phyloP scores from a whole-genome alignment of 106 monocot species.

The Phalaenopsis aphrodite region DNA sequence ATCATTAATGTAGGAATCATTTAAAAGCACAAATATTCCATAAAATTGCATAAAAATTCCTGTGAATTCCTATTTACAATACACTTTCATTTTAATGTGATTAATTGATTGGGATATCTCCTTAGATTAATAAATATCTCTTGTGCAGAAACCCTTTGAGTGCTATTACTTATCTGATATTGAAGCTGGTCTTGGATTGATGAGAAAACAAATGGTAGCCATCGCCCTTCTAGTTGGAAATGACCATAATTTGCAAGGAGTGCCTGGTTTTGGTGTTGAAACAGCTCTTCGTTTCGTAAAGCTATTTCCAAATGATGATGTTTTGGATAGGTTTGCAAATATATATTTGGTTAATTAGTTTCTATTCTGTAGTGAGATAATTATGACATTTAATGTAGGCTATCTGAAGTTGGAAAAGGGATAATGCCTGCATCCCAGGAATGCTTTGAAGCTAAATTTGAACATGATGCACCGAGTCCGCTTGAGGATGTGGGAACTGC shows the following conservation, averaged over 20 bases:
- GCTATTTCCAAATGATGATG: slow-evolving; percentile 61
- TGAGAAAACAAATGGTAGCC: slow-evolving; percentile 80
- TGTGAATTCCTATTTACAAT: not conserved
- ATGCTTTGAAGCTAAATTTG: slow-evolving; percentile 8
- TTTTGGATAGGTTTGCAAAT: slow-evolving; percentile 57
- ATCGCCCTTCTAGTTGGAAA: slow-evolving; percentile 79
- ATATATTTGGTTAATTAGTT: not conserved
- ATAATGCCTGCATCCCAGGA: slow-evolving; percentile 8
- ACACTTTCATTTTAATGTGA: not conserved
- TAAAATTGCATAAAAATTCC: not conserved
- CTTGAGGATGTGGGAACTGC: slow-evolving; percentile 13
- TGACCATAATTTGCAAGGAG: slow-evolving; percentile 77
- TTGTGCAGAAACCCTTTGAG: slow-evolving; percentile 88
- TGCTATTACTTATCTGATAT: slow-evolving; percentile 87
- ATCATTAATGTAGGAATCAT: no score
- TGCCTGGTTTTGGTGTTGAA: slow-evolving; percentile 80
- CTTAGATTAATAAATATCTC: slow-evolving; percentile 9
- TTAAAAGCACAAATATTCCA: not conserved
- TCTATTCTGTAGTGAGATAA: not conserved
- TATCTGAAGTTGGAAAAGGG: slow-evolving; percentile 64
- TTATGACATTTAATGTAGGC: slow-evolving; percentile 31
- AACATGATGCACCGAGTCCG: slow-evolving; percentile 16
- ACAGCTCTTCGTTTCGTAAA: slow-evolving; percentile 83
- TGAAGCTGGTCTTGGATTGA: slow-evolving; percentile 72
- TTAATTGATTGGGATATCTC: not conserved